Base-by-base conservation (phyloP, 2,329 filamentous ascomycete genomes). In the Atkinsonella hypoxylon region DNA sequence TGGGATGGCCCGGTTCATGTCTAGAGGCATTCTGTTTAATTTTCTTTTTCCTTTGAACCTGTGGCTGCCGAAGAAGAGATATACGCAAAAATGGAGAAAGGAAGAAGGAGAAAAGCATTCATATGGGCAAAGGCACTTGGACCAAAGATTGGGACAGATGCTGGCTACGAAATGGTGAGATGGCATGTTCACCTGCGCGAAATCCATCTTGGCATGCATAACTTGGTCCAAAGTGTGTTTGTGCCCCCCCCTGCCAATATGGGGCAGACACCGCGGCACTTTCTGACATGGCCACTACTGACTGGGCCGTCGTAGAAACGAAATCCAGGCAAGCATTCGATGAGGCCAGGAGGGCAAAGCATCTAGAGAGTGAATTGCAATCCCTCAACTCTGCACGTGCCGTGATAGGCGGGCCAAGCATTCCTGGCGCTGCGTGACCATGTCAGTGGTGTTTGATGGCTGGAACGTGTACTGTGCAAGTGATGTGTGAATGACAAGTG, bases 331-430 rank as follows among this genome's bases (percentile, higher is more conserved):
- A 20, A 39, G 30, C 44, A 26, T 18, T 39, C 12, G 45, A 36
- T 46, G 42, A 49, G 39, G 34, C 44, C 49, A 47, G 51, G 49
- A 47, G 53, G 50, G 48, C 50, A 47, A 55, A 51, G 47, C 51
- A 53, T 53, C 42, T 53, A 53, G 52, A 55, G 47, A 51, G 36
- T 40, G 45, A 11, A 47, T 40, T n/a, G 15, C 34, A 40, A 22
- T 32, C 32, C 32, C 26, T 41, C 50, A 54, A 47, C 45, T 30
- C n/a, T 15, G 22, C 20, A 13, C 26, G 30, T 31, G 38, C 2
- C 22, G 17, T 47, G 45, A 36, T 47, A 18, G 32, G 34, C 45
- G 45, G 39, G 39, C 18, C 45, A 39, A 39, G 12, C 12, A 42
- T 18, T 42, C 18, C 12, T 13, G 30, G 30, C 34, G 26, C 22